Percentiles rank a stretch among this genome's conserved stretches.
Evolutionary conservation across 805 yeast species (phyloP).

Genomic region (Saccharomyces kudriavzevii): DNA sequence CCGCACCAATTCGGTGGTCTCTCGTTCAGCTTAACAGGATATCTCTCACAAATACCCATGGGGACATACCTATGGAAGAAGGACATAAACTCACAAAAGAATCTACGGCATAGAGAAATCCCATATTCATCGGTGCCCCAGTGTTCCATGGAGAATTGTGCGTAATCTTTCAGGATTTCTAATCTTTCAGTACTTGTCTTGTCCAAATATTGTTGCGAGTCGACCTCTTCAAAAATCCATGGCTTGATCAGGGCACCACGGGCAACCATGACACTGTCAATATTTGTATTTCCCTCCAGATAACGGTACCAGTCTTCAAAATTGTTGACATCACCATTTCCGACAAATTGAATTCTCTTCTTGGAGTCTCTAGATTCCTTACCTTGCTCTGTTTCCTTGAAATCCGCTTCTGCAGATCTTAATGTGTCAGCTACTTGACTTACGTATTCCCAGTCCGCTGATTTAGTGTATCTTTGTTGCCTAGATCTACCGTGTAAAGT

Average conservation of each 20-base stretch:
- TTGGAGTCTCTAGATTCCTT: constrained; percentile 43
- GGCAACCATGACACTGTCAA: constrained; percentile 95
- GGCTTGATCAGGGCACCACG: constrained; percentile 97
- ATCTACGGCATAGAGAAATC: constrained; percentile 76
- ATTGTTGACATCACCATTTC: constrained; percentile 89
- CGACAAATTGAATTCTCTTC: constrained; percentile 72
- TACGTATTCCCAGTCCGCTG: constrained; percentile 90
- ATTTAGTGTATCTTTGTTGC: constrained; percentile 86
- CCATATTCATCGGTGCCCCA: constrained; percentile 99
- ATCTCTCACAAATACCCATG: constrained; percentile 78
- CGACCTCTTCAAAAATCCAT: constrained; percentile 96
- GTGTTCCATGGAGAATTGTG: constrained; percentile 80
- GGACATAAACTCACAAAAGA: constrained; percentile 86
- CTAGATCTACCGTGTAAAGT: constrained; percentile 95
- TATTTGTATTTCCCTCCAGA: constrained; percentile 46
- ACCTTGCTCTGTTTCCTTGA: constrained; percentile 58
- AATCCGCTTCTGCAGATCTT: constrained; percentile 45
- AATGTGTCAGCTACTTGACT: constrained; percentile 63
- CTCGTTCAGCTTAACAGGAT: constrained; percentile 85
- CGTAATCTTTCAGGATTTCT: constrained; percentile 59
- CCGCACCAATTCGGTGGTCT: constrained; percentile 93
- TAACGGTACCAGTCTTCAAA: constrained; percentile 83
- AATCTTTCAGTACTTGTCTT: constrained; percentile 86
- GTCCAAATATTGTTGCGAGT: constrained; percentile 80
- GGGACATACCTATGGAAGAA: constrained; percentile 94